Base-by-base conservation (phyloP, 495 filamentous ascomycete genomes). In the Copromyces sp. region DNA sequence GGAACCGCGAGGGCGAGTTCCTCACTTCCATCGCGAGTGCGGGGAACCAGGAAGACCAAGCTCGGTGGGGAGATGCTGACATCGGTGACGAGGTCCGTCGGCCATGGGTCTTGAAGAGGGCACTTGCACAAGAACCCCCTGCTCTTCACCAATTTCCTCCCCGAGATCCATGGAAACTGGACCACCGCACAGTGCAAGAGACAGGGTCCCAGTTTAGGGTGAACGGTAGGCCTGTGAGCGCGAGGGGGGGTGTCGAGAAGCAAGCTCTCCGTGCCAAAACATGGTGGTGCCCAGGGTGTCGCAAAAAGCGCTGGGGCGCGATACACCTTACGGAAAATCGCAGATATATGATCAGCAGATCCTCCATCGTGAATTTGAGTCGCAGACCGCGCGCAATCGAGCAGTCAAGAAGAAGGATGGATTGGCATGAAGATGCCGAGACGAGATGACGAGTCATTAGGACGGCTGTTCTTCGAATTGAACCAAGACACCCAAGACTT, bases 61-160 rank as follows among this genome's bases (percentile, higher is more conserved):
- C 68, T 73, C 72, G 77, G 75, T 74, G 77, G 74, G 74, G 73
- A 74, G 53, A 71, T 70, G 76, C 70, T 78, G 74, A 77, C 76
- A 77, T 39, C n/a, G 39, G n/a, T 44, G 40, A 45, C 39, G 39
- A 42, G 72, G 61, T 20, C 73, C 76, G 73, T 69, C 76, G 69
- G 72, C 70, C 72, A 74, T 71, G 41, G 74, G 47, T 74, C 72
- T 39, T 24, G 59, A 59, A 71, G 53, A 65, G 12, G 68, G 71
- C 35, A 69, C 40, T 75, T 71, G 74, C 45, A 39, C 53, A 65
- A 65, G 29, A 65, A 65, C 53, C 29, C 32, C 53, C 32, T 65
- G 53, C 32, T 65, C 12, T 65, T 35, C 29, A 65, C 24, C 53
- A 65, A 17, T 65, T 65, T 35, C 53, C 53, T 35, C 29, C 20